Percentiles rank a stretch among this genome's conserved stretches.
These are phyloP conservation scores for Russula abietina DNA, from an alignment of 768 basidiomycete genomes.

Conservation along the genomic window DNA sequence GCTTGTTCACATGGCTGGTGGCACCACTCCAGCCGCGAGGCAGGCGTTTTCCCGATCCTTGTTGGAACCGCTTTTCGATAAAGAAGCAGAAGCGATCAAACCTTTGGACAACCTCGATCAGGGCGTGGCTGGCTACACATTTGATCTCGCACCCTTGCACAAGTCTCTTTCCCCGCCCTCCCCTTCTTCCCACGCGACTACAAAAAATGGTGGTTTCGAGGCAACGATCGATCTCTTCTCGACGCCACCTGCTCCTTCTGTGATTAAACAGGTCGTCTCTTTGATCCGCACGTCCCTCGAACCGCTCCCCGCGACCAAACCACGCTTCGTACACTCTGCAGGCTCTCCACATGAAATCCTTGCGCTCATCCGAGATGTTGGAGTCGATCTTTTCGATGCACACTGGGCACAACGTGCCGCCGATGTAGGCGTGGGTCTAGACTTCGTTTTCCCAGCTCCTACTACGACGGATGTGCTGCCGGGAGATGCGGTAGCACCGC, in stretches of 20 bases:
- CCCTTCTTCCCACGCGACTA: neutral
- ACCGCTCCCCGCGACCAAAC: slow-evolving; percentile 49
- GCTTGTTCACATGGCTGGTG: slow-evolving; percentile 67
- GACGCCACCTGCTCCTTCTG: slow-evolving; percentile 4
- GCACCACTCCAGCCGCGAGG: slow-evolving; percentile 49
- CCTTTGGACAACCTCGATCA: slow-evolving; percentile 58
- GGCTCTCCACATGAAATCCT: slow-evolving; percentile 73
- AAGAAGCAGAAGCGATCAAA: slow-evolving; percentile 46
- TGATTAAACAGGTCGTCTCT: slow-evolving; percentile 28
- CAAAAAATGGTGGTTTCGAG: neutral
- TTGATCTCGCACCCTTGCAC: slow-evolving; percentile 56
- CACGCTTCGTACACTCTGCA: slow-evolving; percentile 51
- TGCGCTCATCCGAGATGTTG: slow-evolving; percentile 52
- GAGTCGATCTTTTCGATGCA: slow-evolving; percentile 72
- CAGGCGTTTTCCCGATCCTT: slow-evolving; percentile 56
- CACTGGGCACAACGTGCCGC: slow-evolving; percentile 67
- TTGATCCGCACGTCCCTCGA: slow-evolving; percentile 57
- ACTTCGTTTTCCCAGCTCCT: slow-evolving; percentile 62
- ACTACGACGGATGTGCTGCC: neutral
- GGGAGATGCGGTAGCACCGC: slow-evolving; percentile 25
- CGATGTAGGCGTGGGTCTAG: slow-evolving; percentile 65
- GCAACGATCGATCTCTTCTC: neutral
- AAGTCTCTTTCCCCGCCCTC: slow-evolving; percentile 28
- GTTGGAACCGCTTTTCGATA: slow-evolving; percentile 48
- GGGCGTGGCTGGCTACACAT: slow-evolving; percentile 60